phyloP scores from a whole-genome alignment of 441 rosid species.

The Bocquillonia castaneifolia region DNA sequence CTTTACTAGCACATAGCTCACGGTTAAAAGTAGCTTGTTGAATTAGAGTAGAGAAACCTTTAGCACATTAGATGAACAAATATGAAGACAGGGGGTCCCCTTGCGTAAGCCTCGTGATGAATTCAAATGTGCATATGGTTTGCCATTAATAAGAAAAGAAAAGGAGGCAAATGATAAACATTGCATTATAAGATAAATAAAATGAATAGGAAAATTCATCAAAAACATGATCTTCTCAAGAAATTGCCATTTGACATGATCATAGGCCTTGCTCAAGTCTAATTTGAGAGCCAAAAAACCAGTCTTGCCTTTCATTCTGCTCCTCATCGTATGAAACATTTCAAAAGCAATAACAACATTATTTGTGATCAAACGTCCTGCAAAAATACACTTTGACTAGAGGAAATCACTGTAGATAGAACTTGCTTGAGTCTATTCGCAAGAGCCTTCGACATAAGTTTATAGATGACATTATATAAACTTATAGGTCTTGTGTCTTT shows the following conservation, averaged over 20 bases:
- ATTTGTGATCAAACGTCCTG: neutral
- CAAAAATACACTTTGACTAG: neutral
- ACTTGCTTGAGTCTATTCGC: neutral
- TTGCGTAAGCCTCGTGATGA: neutral
- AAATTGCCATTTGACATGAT: neutral
- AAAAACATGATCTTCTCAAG: neutral
- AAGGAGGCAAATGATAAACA: neutral
- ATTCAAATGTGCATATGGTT: neutral
- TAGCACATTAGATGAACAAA: neutral
- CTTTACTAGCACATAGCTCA: too few relatives aligned
- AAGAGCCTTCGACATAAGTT: neutral
- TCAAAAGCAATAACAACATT: too few relatives aligned
- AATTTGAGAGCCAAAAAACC: neutral
- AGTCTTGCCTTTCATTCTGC: neutral
- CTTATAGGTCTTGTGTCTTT: neutral
- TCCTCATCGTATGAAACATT: too few relatives aligned
- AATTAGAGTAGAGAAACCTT: too few relatives aligned
- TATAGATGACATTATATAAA: neutral
- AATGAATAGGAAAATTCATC: neutral
- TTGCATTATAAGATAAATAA: neutral
- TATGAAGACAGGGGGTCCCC: neutral
- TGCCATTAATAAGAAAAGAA: neutral
- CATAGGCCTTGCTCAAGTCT: neutral
- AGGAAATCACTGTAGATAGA: neutral
- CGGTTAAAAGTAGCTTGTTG: too few relatives aligned